phyloP scores from a whole-genome alignment of 1,284 basidiomycete genomes.

The Malassezia dermatis region DNA sequence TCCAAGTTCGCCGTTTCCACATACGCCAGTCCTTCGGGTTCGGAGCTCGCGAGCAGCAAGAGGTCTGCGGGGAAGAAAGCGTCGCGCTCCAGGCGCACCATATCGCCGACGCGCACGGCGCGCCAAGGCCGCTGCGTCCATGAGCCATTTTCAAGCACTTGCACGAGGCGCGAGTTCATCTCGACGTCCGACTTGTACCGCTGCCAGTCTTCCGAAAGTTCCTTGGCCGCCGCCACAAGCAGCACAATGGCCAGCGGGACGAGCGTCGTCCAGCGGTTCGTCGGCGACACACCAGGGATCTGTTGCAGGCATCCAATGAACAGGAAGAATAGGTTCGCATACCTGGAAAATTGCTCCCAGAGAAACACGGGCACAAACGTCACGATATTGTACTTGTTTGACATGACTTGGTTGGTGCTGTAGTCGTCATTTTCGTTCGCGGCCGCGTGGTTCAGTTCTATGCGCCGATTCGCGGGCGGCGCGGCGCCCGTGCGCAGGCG shows the following conservation, averaged over 20 bases:
- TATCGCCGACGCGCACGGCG: slow-evolving; percentile 78
- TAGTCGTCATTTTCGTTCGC: slow-evolving; percentile 36
- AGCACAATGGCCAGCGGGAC: slow-evolving; percentile 79
- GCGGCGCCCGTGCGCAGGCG: slow-evolving; percentile 25
- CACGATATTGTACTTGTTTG: slow-evolving; percentile 83
- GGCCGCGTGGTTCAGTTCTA: slow-evolving; percentile 38
- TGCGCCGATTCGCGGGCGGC: slow-evolving; percentile 29
- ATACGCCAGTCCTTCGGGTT: slow-evolving; percentile 93
- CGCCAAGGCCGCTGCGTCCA: slow-evolving; percentile 79
- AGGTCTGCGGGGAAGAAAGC: slow-evolving; percentile 95
- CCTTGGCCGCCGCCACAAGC: slow-evolving; percentile 91
- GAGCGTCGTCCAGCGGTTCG: slow-evolving; percentile 90
- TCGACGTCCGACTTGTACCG: slow-evolving; percentile 89
- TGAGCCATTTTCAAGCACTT: slow-evolving; percentile 61
- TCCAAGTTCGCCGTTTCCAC: slow-evolving; percentile 96
- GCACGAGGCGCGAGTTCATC: slow-evolving; percentile 71
- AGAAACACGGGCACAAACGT: slow-evolving; percentile 92
- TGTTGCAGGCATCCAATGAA: slow-evolving; percentile 98
- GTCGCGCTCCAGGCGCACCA: slow-evolving; percentile 79
- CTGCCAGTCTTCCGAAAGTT: slow-evolving; percentile 92
- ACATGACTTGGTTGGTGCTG: slow-evolving; percentile 69
- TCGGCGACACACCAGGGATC: slow-evolving; percentile 93
- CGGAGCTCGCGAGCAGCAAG: slow-evolving; percentile 74
- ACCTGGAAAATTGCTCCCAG: slow-evolving; percentile 88
- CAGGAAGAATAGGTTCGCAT: slow-evolving; percentile 96